These are phyloP conservation scores for Hymenoscyphus repandus DNA, from an alignment of 2,329 filamentous ascomycete genomes.

Conservation along the genomic window DNA sequence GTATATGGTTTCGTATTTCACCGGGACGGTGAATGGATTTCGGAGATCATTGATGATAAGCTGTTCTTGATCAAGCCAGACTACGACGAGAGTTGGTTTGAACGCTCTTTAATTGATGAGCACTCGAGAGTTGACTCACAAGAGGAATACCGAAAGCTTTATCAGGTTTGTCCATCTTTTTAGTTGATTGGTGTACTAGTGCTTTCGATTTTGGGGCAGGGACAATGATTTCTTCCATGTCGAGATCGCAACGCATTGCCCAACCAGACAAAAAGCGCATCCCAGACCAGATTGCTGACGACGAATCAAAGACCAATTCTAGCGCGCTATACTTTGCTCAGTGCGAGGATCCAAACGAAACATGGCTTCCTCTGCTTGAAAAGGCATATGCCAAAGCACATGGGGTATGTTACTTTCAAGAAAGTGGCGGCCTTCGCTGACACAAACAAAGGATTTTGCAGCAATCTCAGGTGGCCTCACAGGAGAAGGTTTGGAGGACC, in stretches of 20 bases:
- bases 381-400: slow-evolving; percentile 84
- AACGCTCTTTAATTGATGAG: slow-evolving; percentile 69
- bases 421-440: background rate
- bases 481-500: slow-evolving; percentile 52
- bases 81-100: slow-evolving; percentile 64
- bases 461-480: slow-evolving; percentile 67
- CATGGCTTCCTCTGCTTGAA: slow-evolving; percentile 74
- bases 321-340: slow-evolving; percentile 74
- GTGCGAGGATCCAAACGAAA: slow-evolving; percentile 71
- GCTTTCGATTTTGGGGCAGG: too few relatives aligned
- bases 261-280: too few relatives aligned
- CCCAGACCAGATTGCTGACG: background rate
- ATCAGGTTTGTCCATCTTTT: slow-evolving; percentile 13
- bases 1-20: slow-evolving; percentile 89
- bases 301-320: slow-evolving; percentile 47
- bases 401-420: slow-evolving; percentile 36
- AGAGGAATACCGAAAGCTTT: slow-evolving; percentile 47
- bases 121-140: slow-evolving; percentile 54
- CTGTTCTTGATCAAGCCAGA: slow-evolving; percentile 75
- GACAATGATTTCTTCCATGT: too few relatives aligned
- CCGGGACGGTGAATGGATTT: slow-evolving; percentile 79
- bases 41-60: slow-evolving; percentile 86
- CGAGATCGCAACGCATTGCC: too few relatives aligned
- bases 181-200: background rate
- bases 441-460: slow-evolving; percentile 51